Evolutionary conservation across 2,329 filamentous ascomycete genomes (phyloP).

Genomic region (Aspergillus pseudotamarii): DNA sequence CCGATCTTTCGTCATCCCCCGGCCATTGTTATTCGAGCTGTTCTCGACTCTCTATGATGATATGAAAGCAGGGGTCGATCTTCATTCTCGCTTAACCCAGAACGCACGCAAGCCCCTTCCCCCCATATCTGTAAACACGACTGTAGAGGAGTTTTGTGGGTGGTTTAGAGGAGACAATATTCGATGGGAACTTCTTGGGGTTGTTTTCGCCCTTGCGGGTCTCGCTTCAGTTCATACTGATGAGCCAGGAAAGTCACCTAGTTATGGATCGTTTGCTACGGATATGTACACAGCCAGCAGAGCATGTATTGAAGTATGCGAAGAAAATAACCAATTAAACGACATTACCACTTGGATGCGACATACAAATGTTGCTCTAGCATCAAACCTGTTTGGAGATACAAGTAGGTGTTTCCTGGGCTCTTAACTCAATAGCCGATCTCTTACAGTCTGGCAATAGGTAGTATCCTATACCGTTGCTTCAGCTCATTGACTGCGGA

Average conservation of each 20-base stretch:
- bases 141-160: conserved; percentile 6
- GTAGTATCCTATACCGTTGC: conserved; percentile 3
- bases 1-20: neutral
- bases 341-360: conserved; percentile 24
- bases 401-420: conserved; percentile 18
- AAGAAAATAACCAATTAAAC: neutral
- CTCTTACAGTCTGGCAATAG: neutral
- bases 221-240: conserved; percentile 7
- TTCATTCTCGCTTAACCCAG: neutral
- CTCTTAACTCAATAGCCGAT: conserved; percentile 2
- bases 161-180: conserved; percentile 20
- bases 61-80: neutral
- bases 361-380: conserved; percentile 18
- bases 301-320: conserved; percentile 20
- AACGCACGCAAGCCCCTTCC: neutral
- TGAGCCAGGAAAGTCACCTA: neutral
- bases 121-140: neutral
- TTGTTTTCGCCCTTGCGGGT: conserved; percentile 24
- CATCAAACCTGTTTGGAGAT: conserved; percentile 22
- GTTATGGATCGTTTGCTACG: conserved; percentile 9
- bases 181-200: conserved; percentile 29
- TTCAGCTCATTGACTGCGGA: neutral
- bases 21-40: neutral
- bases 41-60: neutral
- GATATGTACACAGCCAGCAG: conserved; percentile 25